Evolutionary conservation across 73 alveolate genomes (phyloP).

Genomic region (Paraurostyla sp.): DNA sequence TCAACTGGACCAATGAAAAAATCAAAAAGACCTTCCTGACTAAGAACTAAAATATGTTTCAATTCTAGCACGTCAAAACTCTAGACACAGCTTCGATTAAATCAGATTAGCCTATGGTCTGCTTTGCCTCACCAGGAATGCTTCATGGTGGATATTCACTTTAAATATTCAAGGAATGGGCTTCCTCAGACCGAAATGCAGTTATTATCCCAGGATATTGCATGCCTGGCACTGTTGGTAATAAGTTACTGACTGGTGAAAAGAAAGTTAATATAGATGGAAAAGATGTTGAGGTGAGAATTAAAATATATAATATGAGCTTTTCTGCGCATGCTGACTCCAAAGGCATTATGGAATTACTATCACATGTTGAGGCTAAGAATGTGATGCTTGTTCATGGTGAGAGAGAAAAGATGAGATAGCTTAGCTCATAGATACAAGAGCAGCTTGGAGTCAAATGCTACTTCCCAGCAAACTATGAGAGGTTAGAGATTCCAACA

Average conservation of each 20-base stretch:
- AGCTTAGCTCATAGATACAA: slow-evolving; percentile 66
- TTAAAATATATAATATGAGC: slow-evolving; percentile 93
- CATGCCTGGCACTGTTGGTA: slow-evolving; percentile 98
- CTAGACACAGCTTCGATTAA: slow-evolving; percentile 90
- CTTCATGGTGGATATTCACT: slow-evolving; percentile 98
- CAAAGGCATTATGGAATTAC: slow-evolving; percentile 95
- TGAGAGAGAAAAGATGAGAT: slow-evolving; percentile 91
- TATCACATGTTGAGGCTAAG: slow-evolving; percentile 85
- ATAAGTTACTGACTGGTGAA: slow-evolving; percentile 88
- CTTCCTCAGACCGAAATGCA: slow-evolving; percentile 93
- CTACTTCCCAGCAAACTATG: slow-evolving; percentile 77
- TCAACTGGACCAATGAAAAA: slow-evolving; percentile 95
- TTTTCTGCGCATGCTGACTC: slow-evolving; percentile 99
- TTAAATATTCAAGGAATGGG: slow-evolving; percentile 96
- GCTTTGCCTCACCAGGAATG: slow-evolving; percentile 99
- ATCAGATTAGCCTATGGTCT: slow-evolving; percentile 95
- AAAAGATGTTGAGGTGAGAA: slow-evolving; percentile 87
- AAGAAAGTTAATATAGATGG: slow-evolving; percentile 93
- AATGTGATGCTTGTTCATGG: slow-evolving; percentile 95
- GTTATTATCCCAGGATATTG: slow-evolving; percentile 99
- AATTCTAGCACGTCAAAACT: slow-evolving; percentile 94
- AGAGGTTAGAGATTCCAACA: neutral
- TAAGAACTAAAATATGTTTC: slow-evolving; percentile 92
- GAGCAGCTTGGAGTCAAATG: slow-evolving; percentile 58
- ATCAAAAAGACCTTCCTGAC: slow-evolving; percentile 86